Conservation (phyloP, 2,329 filamentous ascomycete species). For the Dactylellina sp. region DNA sequence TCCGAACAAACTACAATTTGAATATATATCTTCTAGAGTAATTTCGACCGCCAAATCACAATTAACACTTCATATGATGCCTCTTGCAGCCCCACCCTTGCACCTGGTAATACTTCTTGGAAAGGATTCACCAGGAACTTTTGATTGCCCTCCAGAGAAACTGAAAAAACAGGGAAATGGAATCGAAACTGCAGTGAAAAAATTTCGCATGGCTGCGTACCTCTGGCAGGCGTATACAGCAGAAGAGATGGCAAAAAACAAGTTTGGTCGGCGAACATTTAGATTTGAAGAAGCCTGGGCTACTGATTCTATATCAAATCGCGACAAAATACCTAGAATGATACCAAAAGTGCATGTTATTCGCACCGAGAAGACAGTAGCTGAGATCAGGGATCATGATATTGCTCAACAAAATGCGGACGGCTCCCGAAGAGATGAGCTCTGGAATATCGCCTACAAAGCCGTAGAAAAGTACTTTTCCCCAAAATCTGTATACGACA, state of each 20-base stretch:
- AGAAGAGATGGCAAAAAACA: slow-evolving; percentile 93
- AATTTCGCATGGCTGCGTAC: slow-evolving; percentile 95
- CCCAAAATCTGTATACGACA: slow-evolving; percentile 71
- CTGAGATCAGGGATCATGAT: slow-evolving; percentile 82
- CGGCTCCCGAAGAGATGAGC: slow-evolving; percentile 76
- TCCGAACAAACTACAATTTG: slow-evolving; percentile 86
- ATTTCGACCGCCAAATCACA: slow-evolving; percentile 46
- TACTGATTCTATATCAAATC: slow-evolving; percentile 79
- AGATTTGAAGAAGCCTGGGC: slow-evolving; percentile 97
- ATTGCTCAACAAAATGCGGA: slow-evolving; percentile 80
- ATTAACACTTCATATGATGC: slow-evolving; percentile 58
- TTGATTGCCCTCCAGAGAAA: slow-evolving; percentile 79
- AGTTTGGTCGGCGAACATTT: slow-evolving; percentile 85
- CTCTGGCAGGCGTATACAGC: slow-evolving; percentile 97
- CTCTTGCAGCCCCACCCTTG: slow-evolving; percentile 73
- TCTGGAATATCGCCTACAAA: slow-evolving; percentile 81
- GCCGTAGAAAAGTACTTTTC: slow-evolving; percentile 70
- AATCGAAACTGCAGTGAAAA: slow-evolving; percentile 81
- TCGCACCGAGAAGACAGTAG: slow-evolving; percentile 82
- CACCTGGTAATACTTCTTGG: slow-evolving; percentile 89
- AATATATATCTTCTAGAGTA: slow-evolving; percentile 69
- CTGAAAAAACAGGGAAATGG: slow-evolving; percentile 77
- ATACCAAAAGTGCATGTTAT: slow-evolving; percentile 92
- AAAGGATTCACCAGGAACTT: slow-evolving; percentile 87
- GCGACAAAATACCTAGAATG: slow-evolving; percentile 82